Evolutionary conservation across 306 rosid genomes (phyloP).

Genomic region (Casuarina cunninghamiana): DNA sequence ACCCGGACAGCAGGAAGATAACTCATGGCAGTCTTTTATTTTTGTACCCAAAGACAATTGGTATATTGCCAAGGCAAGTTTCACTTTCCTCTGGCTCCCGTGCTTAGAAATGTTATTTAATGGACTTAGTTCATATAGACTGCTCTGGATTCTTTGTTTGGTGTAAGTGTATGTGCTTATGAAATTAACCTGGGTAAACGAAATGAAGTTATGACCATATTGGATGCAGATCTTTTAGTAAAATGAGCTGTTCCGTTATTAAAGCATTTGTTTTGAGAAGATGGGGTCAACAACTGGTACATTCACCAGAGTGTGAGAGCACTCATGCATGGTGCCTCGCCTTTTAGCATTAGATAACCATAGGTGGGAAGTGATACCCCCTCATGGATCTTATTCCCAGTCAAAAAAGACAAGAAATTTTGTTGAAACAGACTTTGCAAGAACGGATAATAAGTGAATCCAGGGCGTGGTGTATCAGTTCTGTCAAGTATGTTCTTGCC

Average conservation of each 20-base stretch:
- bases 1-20: constrained; percentile 84
- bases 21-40: constrained; percentile 85
- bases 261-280: neutral
- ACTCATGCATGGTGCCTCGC: neutral
- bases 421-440: no score
- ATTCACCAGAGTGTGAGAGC: neutral
- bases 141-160: neutral
- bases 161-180: neutral
- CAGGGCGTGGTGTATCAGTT: no score
- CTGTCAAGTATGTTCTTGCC: no score
- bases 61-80: constrained; percentile 78
- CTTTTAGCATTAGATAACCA: neutral
- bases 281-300: neutral
- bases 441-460: no score
- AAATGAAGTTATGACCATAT: neutral
- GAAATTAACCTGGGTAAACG: neutral
- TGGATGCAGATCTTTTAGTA: neutral
- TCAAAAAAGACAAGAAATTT: neutral
- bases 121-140: constrained; percentile 15
- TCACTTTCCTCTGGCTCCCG: constrained; percentile 11
- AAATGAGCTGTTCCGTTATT: neutral
- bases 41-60: constrained; percentile 74
- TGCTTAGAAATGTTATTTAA: constrained; percentile 8
- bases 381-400: neutral
- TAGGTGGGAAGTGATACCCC: neutral